These are phyloP conservation scores for Rauvolfia tetraphylla DNA, from an alignment of 257 asterid species.

Conservation along the genomic window DNA sequence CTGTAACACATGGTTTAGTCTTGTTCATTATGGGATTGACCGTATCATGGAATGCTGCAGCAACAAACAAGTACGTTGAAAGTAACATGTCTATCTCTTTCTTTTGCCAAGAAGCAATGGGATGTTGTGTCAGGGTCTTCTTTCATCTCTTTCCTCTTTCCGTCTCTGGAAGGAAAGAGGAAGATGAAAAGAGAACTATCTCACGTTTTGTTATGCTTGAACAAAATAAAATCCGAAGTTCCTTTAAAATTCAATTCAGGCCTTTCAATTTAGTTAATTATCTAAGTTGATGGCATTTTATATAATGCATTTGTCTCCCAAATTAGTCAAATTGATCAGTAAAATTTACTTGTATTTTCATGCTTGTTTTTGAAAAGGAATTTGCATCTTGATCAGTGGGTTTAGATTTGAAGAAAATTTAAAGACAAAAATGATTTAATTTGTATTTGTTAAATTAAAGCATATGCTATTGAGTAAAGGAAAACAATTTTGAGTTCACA, in stretches of 20 bases:
- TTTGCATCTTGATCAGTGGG: not conserved
- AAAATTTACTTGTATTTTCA: too few species aligned
- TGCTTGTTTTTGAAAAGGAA: not conserved
- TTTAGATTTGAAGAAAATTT: not conserved
- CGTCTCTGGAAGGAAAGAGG: not conserved
- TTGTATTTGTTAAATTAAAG: too few species aligned
- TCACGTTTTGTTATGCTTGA: not conserved
- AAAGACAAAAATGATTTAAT: too few species aligned
- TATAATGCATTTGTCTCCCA: not conserved
- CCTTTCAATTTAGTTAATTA: not conserved
- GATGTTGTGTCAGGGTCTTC: not conserved
- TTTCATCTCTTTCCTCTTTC: not conserved
- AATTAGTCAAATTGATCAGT: not conserved
- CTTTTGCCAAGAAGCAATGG: not conserved
- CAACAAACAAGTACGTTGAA: constrained; percentile 72
- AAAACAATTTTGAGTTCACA: too few species aligned
- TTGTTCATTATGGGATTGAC: constrained; percentile 64
- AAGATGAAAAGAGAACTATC: not conserved
- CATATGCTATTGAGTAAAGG: too few species aligned
- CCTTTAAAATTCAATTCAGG: too few species aligned
- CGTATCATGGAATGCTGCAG: constrained; percentile 81
- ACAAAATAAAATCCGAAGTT: not conserved
- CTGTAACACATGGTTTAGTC: constrained; percentile 54
- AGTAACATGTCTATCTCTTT: not conserved
- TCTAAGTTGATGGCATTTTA: not conserved